phyloP scores from a whole-genome alignment of 495 filamentous ascomycete species.

The Rusavskia elegans region DNA sequence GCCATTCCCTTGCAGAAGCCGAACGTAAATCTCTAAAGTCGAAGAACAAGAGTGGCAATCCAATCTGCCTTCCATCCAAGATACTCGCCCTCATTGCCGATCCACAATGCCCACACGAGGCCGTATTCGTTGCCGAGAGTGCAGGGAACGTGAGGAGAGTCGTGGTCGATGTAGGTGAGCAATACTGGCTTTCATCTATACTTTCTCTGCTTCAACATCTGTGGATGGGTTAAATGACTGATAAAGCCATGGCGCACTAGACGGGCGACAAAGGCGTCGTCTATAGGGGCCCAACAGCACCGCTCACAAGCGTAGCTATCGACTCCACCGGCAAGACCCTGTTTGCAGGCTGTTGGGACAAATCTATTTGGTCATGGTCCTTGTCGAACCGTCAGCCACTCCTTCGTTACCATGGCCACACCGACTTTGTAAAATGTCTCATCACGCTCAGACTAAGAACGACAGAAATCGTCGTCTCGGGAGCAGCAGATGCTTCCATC shows the following conservation, averaged over 20 bases:
- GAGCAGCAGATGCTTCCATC: conserved; percentile 73
- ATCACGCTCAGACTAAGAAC: conserved; percentile 20
- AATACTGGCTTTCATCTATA: too few relatives aligned
- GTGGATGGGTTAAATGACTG: too few relatives aligned
- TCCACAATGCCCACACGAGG: conserved; percentile 34
- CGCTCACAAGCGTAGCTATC: conserved; percentile 62
- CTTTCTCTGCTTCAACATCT: too few relatives aligned
- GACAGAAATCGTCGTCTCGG: conserved; percentile 55
- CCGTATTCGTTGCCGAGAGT: conserved; percentile 72
- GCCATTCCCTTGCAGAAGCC: conserved; percentile 54
- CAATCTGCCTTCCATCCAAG: conserved; percentile 69
- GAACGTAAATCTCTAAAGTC: conserved; percentile 65
- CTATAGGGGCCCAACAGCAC: conserved; percentile 63
- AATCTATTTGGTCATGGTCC: conserved; percentile 72
- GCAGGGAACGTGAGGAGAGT: conserved; percentile 60
- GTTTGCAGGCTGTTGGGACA: conserved; percentile 90
- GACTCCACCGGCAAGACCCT: conserved; percentile 42
- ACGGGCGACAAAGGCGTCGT: conserved; percentile 28
- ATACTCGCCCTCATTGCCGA: conserved; percentile 62
- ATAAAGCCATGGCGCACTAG: conserved; percentile 11
- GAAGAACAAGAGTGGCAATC: conserved; percentile 65
- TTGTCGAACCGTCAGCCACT: conserved; percentile 32
- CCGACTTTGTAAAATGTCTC: conserved; percentile 80
- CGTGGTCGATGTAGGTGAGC: conserved; percentile 56
- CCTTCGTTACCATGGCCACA: conserved; percentile 53